Conservation (phyloP, 2,329 filamentous ascomycete species). For the Lasiodiplodia hormozganensis region DNA sequence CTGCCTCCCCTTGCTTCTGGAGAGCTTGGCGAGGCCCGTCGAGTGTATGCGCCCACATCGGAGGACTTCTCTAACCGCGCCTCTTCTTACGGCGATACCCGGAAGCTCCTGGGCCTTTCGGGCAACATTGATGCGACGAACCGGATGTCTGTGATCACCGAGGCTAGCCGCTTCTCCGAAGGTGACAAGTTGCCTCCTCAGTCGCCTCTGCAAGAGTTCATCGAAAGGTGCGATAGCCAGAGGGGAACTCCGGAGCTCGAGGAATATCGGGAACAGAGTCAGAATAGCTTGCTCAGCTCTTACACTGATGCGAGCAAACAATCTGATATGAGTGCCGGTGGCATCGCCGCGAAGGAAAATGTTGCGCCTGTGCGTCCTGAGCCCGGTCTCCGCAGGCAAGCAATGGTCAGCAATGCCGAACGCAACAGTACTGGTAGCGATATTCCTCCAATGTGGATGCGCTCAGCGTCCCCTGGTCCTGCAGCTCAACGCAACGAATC, state of each 20-base stretch:
- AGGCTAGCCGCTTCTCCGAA: neutral
- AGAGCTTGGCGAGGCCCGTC: slow-evolving; percentile 34
- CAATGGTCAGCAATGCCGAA: neutral
- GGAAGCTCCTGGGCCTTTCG: slow-evolving; percentile 25
- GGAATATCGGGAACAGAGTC: neutral
- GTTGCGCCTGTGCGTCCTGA: neutral
- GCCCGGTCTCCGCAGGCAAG: neutral
- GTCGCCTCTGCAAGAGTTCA: slow-evolving; percentile 11
- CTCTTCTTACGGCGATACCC: slow-evolving; percentile 28
- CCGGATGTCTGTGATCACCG: slow-evolving; percentile 4
- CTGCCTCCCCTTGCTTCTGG: slow-evolving; percentile 41
- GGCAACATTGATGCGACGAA: neutral
- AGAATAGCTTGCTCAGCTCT: neutral
- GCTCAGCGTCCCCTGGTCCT: slow-evolving; percentile 10
- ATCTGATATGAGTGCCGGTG: neutral
- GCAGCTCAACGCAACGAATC: slow-evolving; percentile 26
- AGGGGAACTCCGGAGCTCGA: slow-evolving; percentile 4
- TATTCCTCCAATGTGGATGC: slow-evolving; percentile 22
- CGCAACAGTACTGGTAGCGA: neutral
- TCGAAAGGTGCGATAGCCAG: slow-evolving; percentile 1
- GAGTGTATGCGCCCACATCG: slow-evolving; percentile 21
- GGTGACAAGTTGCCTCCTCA: neutral
- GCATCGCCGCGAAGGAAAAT: neutral
- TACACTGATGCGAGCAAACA: neutral
- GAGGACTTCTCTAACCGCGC: slow-evolving; percentile 7